Percentiles rank a stretch among this genome's conserved stretches.
Conservation (phyloP, 2,329 filamentous ascomycete species). For the Fusarium sp. region DNA sequence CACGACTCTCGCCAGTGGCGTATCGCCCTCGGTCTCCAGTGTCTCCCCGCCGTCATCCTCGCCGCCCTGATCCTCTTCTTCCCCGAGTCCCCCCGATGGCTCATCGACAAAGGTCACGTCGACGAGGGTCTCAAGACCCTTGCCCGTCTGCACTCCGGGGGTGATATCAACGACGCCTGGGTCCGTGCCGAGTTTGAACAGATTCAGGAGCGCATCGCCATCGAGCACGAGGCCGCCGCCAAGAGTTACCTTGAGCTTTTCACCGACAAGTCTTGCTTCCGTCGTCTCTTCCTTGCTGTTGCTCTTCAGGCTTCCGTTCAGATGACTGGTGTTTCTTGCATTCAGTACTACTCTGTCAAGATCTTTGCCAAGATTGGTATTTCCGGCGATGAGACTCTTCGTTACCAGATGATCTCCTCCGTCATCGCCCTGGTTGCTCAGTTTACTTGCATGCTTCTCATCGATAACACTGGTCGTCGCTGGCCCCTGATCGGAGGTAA, state of each 20-base stretch:
- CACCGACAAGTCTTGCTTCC: constrained; percentile 71
- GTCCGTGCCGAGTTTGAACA: constrained; percentile 79
- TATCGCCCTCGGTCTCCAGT: constrained; percentile 73
- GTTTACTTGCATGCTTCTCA: constrained; percentile 74
- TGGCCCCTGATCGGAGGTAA: constrained; percentile 81
- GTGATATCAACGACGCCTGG: constrained; percentile 74
- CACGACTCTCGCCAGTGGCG: constrained; percentile 52
- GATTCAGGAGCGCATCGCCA: constrained; percentile 74
- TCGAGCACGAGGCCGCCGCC: constrained; percentile 76
- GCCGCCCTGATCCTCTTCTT: constrained; percentile 75
- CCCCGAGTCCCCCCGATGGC: constrained; percentile 80
- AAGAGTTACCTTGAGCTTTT: constrained; percentile 80
- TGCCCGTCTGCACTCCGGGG: constrained; percentile 76
- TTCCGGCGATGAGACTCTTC: constrained; percentile 70
- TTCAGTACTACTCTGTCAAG: constrained; percentile 78
- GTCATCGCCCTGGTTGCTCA: constrained; percentile 78
- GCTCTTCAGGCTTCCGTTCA: constrained; percentile 78
- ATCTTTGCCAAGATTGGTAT: constrained; percentile 81
- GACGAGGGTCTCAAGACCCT: constrained; percentile 76
- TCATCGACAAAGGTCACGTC: constrained; percentile 76
- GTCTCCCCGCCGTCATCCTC: constrained; percentile 73
- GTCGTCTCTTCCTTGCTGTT: constrained; percentile 76
- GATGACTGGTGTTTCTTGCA: constrained; percentile 81
- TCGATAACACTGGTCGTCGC: constrained; percentile 78
- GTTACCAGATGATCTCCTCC: constrained; percentile 81